Base-by-base conservation (phyloP, 164 flowering plant species). In the Stephania japonica region DNA sequence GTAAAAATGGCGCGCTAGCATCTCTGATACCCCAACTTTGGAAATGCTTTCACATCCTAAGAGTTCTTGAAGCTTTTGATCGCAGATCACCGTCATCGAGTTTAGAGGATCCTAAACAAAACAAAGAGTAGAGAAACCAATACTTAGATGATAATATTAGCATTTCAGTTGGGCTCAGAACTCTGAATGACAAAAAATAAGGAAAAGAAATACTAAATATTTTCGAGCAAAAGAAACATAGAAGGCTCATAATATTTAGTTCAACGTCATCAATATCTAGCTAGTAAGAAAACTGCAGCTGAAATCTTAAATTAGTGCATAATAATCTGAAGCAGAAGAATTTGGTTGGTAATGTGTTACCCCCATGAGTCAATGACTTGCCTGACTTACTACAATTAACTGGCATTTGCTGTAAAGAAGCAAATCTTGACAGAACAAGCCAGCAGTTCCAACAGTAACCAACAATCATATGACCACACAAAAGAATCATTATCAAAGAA, bases 1-100 rank as follows among this genome's bases (percentile, higher is more conserved):
- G 76, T 80, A 82, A 69, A 92, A 75, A 80, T 94, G 97, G 68
- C 83, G 87, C 13, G 79, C 79, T 78, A 94, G 65, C 86, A 86
- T 80, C 80, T 91, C 94, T 6, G 84, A 74, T 73, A 95, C 82
- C 71, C 87, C 92, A 78, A 88, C 24, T 6, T 88, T 85, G 21
- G 95, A 82, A 72, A 94, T 78, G 84, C 87, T 90, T 77, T 87
- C 89, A 75, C 94, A 89, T 71, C 91, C 89, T 71, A 95, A 84
- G 72, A 95, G 94, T 73, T 89, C 97, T 71, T 80, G 89, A 76
- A 95, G 91, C 83, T 90, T 92, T 67, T 77, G 79, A 72, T 95
- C 99, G 78, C 97, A 94, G 16, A 71, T 32, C 71, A 90, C 83
- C 76, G 82, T 84, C 84, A 82, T 85, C 16, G 90, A 65, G 78